phyloP scores from a whole-genome alignment of 169 alveolate genomes.

The Plasmodium knowlesi region DNA sequence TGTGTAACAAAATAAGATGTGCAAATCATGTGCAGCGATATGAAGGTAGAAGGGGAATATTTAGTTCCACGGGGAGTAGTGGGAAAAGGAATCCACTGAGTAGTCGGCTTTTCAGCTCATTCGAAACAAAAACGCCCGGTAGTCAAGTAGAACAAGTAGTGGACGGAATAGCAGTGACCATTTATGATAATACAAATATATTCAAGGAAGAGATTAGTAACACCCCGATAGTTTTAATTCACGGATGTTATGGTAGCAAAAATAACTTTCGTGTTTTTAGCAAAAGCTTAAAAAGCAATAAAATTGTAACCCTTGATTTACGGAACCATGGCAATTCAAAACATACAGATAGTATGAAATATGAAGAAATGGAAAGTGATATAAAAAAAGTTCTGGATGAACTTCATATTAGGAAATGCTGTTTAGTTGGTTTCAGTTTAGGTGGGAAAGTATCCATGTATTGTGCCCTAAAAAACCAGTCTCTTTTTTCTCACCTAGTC shows the following conservation, averaged over 20 bases:
- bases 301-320: constrained; percentile 54
- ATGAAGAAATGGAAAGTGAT: constrained; percentile 66
- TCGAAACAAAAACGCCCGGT: background rate
- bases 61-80: background rate
- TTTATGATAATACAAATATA: constrained; percentile 42
- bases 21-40: background rate
- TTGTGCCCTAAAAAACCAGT: constrained; percentile 45
- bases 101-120: background rate
- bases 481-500: constrained; percentile 39
- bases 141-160: constrained; percentile 9
- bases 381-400: constrained; percentile 29
- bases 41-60: background rate
- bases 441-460: constrained; percentile 74
- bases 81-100: background rate
- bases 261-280: constrained; percentile 48
- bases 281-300: constrained; percentile 43
- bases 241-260: constrained; percentile 70
- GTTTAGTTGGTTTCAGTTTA: constrained; percentile 70
- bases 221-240: constrained; percentile 43
- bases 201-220: constrained; percentile 35
- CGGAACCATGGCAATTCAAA: constrained; percentile 70
- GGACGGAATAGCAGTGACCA: constrained; percentile 39
- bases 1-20: background rate
- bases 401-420: constrained; percentile 39
- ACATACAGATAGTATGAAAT: constrained; percentile 58